A percentile compares a stretch with the other conserved stretches of the same genome.
These are phyloP conservation scores for Juncus effusus DNA, from an alignment of 176 grass and related monocot species.

Conservation along the genomic window DNA sequence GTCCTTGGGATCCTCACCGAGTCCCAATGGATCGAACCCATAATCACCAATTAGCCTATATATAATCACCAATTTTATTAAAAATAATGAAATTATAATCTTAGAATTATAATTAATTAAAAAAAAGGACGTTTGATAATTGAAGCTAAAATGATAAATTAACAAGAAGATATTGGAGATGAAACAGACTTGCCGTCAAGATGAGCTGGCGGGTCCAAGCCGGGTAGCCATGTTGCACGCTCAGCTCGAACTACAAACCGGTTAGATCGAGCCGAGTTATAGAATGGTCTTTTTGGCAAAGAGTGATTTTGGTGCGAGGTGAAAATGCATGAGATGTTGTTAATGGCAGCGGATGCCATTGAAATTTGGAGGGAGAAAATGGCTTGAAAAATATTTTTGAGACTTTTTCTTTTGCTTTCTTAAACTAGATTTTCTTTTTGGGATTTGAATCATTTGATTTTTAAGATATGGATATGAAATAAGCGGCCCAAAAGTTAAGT, in stretches of 20 bases:
- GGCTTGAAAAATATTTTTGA: background rate
- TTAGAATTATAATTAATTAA: too few relatives aligned
- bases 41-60: slow-evolving; percentile 56
- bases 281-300: background rate
- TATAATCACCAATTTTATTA: background rate
- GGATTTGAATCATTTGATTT: background rate
- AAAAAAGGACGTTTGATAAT: too few relatives aligned
- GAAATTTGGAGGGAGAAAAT: background rate
- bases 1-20: slow-evolving; percentile 56
- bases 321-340: slow-evolving; percentile 18
- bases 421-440: background rate
- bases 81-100: background rate
- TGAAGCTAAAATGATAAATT: background rate
- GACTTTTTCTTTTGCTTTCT: too few relatives aligned
- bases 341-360: slow-evolving; percentile 36
- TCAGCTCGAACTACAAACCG: slow-evolving; percentile 34
- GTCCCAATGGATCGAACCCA: slow-evolving; percentile 80
- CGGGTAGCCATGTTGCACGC: slow-evolving; percentile 62
- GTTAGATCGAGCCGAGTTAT: slow-evolving; percentile 13
- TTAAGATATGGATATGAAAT: slow-evolving; percentile 44
- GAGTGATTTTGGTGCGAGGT: slow-evolving; percentile 19
- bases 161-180: background rate
- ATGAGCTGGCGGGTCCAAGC: slow-evolving; percentile 65
- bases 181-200: slow-evolving; percentile 91
- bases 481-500: slow-evolving; percentile 27